phyloP scores from a whole-genome alignment of 2,329 filamentous ascomycete species.

The Sporothrix dimorphospora region DNA sequence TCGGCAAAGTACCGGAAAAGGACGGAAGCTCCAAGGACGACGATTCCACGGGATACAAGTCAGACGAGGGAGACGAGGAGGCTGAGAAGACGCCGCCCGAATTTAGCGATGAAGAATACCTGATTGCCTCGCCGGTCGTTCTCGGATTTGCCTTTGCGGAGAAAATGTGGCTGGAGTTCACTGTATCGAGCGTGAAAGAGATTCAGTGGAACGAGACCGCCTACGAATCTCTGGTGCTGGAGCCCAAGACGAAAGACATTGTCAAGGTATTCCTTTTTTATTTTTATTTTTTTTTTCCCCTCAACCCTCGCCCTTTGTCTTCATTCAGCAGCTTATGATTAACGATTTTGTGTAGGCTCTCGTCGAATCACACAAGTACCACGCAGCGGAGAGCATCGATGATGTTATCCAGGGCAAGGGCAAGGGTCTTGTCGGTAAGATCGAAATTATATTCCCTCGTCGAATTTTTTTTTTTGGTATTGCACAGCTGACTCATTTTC shows the following conservation, averaged over 20 bases:
- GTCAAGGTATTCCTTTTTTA: conserved; percentile 56
- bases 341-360: conserved; percentile 56
- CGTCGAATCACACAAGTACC: conserved; percentile 82
- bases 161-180: conserved; percentile 89
- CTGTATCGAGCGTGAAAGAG: conserved; percentile 75
- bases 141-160: conserved; percentile 86
- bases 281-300: not conserved
- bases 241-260: conserved; percentile 62
- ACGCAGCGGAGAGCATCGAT: conserved; percentile 79
- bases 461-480: too few relatives aligned
- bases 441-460: too few relatives aligned
- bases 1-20: conserved; percentile 43
- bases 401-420: conserved; percentile 84
- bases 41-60: conserved; percentile 20
- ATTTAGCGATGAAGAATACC: conserved; percentile 80
- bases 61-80: conserved; percentile 18
- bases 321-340: not conserved
- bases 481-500: not conserved
- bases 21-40: conserved; percentile 33
- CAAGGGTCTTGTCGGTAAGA: conserved; percentile 74
- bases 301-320: too few relatives aligned
- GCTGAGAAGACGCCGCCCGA: conserved; percentile 48
- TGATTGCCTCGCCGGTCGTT: conserved; percentile 82
- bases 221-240: conserved; percentile 78
- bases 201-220: conserved; percentile 84